Percentiles rank a stretch among this genome's conserved stretches.
phyloP scores from a whole-genome alignment of 768 basidiomycete genomes.

The Hydnomerulius pinastri region DNA sequence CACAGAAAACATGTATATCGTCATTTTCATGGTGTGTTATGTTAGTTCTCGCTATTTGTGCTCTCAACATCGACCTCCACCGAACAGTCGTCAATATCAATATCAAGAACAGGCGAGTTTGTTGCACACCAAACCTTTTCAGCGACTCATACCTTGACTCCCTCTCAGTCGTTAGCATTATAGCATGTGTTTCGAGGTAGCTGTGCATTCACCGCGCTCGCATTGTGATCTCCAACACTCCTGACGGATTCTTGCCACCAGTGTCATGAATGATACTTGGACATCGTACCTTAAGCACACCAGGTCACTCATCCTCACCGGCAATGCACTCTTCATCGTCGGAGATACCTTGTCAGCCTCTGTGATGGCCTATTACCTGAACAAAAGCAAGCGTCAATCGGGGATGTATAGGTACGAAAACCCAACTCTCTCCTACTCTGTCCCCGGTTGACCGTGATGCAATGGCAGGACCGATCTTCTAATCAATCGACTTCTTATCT shows the following conservation, averaged over 20 bases:
- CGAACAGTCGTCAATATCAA: not conserved
- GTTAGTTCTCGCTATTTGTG: not conserved
- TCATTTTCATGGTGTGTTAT: slow-evolving; percentile 6
- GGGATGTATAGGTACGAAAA: not conserved
- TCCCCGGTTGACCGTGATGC: not conserved
- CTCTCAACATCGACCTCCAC: not conserved
- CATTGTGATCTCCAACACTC: not conserved
- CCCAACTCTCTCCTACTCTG: not conserved
- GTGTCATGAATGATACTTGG: slow-evolving; percentile 4
- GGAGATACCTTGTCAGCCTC: slow-evolving; percentile 7
- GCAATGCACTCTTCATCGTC: slow-evolving; percentile 8
- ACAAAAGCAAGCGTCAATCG: not conserved
- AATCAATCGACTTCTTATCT: slow-evolving; percentile 2
- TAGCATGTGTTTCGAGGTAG: slow-evolving; percentile 3
- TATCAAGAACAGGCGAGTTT: slow-evolving; percentile 1
- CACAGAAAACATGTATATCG: not conserved
- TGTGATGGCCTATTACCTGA: slow-evolving; percentile 4
- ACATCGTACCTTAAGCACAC: not conserved
- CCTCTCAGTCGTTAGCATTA: slow-evolving; percentile 1
- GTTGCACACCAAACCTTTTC: not conserved
- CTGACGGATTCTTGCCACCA: not conserved
- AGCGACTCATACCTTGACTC: not conserved
- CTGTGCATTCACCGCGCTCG: not conserved
- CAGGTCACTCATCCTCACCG: not conserved
- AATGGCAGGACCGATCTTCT: not conserved